phyloP scores from a whole-genome alignment of 371 early-diverging fungal genomes.

The Conidiobolus incongruus region DNA sequence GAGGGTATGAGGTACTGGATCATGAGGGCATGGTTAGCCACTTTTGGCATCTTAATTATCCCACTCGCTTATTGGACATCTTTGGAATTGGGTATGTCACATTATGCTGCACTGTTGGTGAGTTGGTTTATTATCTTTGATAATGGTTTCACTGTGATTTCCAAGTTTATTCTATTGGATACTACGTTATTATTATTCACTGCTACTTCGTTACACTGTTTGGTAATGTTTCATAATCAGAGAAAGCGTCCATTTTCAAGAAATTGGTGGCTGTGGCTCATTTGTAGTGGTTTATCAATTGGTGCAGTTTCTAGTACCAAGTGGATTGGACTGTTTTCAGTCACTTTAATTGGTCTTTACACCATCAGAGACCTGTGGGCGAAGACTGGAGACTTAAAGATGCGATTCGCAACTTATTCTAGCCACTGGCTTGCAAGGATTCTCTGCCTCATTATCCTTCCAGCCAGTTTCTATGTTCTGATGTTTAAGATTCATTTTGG shows the following conservation, averaged over 20 bases:
- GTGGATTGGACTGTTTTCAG: constrained; percentile 97
- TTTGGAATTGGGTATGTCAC: constrained; percentile 43
- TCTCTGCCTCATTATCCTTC: constrained; percentile 65
- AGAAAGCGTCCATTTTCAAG: constrained; percentile 58
- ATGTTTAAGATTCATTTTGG: constrained; percentile 84
- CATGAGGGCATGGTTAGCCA: constrained; percentile 84
- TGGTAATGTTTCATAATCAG: constrained; percentile 47
- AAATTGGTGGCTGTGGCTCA: constrained; percentile 76
- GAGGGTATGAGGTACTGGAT: constrained; percentile 59
- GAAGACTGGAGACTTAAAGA: constrained; percentile 59
- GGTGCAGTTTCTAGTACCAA: constrained; percentile 74
- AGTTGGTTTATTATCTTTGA: constrained; percentile 58
- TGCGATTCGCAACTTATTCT: constrained; percentile 38
- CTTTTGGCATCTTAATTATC: constrained; percentile 83
- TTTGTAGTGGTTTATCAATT: constrained; percentile 69
- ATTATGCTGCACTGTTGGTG: constrained; percentile 36
- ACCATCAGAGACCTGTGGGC: constrained; percentile 90
- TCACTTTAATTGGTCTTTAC: constrained; percentile 84
- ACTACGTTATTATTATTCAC: constrained; percentile 94
- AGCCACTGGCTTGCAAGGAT: constrained; percentile 62
- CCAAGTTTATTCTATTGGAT: constrained; percentile 93
- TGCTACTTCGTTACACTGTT: constrained; percentile 49
- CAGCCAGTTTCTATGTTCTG: constrained; percentile 65
- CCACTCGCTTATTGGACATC: constrained; percentile 87
- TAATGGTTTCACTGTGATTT: constrained; percentile 67